A percentile compares a stretch with the other conserved stretches of the same genome.
Conservation (phyloP, 2,329 filamentous ascomycete genomes). For the Epichloe festucae region DNA sequence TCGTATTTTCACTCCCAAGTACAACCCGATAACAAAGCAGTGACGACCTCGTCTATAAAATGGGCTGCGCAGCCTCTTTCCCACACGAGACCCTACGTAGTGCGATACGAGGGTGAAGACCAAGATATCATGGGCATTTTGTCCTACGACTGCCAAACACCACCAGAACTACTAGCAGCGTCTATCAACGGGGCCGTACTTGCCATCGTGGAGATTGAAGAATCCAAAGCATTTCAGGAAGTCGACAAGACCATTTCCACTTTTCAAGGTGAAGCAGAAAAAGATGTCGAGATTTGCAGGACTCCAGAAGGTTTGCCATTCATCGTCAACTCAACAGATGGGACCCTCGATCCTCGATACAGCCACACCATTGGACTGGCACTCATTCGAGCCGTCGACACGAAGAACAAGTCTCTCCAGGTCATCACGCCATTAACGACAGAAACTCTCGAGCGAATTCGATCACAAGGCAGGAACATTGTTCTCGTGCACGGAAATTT, state of each 20-base stretch:
- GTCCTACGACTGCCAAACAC: constrained; percentile 52
- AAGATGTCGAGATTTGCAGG: constrained; percentile 5
- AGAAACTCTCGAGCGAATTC: constrained; percentile 26
- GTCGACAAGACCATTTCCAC: constrained; percentile 7
- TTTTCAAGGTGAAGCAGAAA: not conserved
- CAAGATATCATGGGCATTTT: constrained; percentile 51
- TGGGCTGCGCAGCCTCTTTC: constrained; percentile 47
- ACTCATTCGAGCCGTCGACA: constrained; percentile 58
- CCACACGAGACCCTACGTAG: constrained; percentile 43
- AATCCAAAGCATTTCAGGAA: constrained; percentile 32
- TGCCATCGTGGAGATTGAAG: constrained; percentile 50
- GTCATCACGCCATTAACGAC: constrained; percentile 47
- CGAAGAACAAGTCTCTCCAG: constrained; percentile 39
- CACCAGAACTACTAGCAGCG: constrained; percentile 44
- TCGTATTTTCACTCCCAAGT: constrained; percentile 55
- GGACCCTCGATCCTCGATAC: constrained; percentile 44
- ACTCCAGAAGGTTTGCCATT: constrained; percentile 46
- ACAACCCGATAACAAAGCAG: not conserved
- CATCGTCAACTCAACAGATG: constrained; percentile 40
- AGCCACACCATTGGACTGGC: constrained; percentile 51
- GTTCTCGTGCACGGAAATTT: constrained; percentile 56
- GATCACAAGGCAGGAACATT: constrained; percentile 32
- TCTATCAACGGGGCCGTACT: constrained; percentile 60
- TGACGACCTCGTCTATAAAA: constrained; percentile 9
- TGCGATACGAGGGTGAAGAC: constrained; percentile 40